Evolutionary conservation across 768 basidiomycete genomes (phyloP), one percentile per base, ranked within the genome.

Genomic region (Amanita inopinata): DNA sequence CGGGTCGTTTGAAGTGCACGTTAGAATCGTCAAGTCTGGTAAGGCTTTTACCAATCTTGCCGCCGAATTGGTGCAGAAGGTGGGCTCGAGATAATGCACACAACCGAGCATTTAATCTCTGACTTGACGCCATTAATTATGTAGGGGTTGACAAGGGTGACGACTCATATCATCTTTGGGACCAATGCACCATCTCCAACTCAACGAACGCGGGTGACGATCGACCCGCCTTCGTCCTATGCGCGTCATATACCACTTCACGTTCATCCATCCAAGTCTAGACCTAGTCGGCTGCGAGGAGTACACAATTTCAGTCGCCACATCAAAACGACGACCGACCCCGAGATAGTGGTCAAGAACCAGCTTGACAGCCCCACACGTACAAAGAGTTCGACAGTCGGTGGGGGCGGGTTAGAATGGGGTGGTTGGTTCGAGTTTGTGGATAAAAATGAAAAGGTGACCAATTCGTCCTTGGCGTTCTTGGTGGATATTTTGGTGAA

Each of bases 31-130:
- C n/a, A 76, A 72, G 51, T 55, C 53, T 4, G 77, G 80, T 2
- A 67, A 63, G 34, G 63, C 60, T 0, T 76, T 79, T 45, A 73
- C 74, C 12, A 79, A 79, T 45, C 36, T 84, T n/a, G 52, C 61
- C 7, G 80, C 77, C 12, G 70, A 77, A 25, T 63, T 83, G 11
- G 40, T 72, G n/a, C 81, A 82, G 56, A 57, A 70, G 53, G 80
- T 80, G 49, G 3, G 51, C 17, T 33, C 9, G 14, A 15, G 18
- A 20, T 23, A 8, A 12, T 9, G 12, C 35, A 20, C 5, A 28
- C 43, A 14, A 39, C 18, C 5, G 14, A 23, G 18, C 15, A 25
- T 25, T 30, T 10, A 28, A 35, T 23, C 20, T 18, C 7, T 4
- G 30, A 37, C 10, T 38, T 20, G n/a, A 19, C 24, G 11, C 17